Base-by-base conservation (phyloP, 225 moss, liverwort and hornwort genomes). In the Neckera pumila region DNA sequence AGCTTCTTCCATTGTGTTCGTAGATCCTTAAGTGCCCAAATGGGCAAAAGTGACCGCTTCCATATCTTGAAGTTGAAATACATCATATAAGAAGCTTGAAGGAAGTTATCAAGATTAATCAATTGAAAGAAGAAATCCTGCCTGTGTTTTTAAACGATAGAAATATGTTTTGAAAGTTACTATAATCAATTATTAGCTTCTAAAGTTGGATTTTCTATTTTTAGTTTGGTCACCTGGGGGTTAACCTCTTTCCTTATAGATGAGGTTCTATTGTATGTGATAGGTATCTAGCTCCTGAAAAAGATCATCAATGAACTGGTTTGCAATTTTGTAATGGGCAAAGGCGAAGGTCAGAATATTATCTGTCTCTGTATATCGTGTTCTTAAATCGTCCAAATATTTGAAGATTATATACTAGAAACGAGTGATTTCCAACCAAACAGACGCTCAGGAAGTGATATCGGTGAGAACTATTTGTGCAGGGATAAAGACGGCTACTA, bases 401-500 rank as follows among this genome's bases (percentile, higher is more conserved):
- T 63, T 83, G 57, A 71, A 80, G 70, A 58, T 66, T 40, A 25
- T 53, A 14, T 80, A 33, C 69, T 28, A 76, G 63, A 72, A 53
- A 62, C 34, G 76, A n/a, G 70, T 63, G 21, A 79, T 77, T 88
- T 79, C 11, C 45, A 57, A 64, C 27, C 62, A 31, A 80, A 43
- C 59, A 64, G 66, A 40, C 76, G 28, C n/a, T 77, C 18, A 78
- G 76, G 36, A 81, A 61, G 31, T 60, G 53, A 87, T 57, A 31
- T 85, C 8, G 12, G 81, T 72, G 69, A 61, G 62, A 57, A 65
- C 11, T 80, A 33, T 59, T 53, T 81, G 64, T 87, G 87, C 92
- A 97, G 98, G 88, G 98, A 98, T 83, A 94, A 96, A 88, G 98
- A 98, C 69, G 98, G 98, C 45, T 98, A 97, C 90, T 98, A 98